These are phyloP conservation scores for Senecio squalidus DNA, from an alignment of 140 eudicot species.

Conservation along the genomic window DNA sequence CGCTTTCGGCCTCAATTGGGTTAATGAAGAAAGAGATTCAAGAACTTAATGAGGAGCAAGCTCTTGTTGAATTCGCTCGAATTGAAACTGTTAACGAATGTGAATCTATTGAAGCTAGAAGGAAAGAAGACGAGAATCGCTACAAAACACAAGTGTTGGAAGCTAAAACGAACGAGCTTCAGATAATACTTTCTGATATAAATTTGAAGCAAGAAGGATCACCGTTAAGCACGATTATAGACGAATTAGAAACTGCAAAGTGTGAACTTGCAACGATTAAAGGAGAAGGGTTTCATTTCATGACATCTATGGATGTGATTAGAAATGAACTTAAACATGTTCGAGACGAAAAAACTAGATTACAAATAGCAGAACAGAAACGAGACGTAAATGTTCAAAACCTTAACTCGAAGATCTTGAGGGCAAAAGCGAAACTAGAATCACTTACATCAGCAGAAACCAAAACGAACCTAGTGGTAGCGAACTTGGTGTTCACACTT, in stretches of 20 bases:
- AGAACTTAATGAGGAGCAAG: constrained; percentile 55
- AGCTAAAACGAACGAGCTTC: constrained; percentile 39
- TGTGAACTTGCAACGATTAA: constrained; percentile 47
- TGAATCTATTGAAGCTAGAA: constrained; percentile 44
- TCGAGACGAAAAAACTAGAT: constrained; percentile 36
- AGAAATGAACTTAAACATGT: constrained; percentile 49
- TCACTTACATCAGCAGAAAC: constrained; percentile 39
- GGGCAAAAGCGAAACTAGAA: constrained; percentile 60
- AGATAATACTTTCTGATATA: constrained; percentile 39
- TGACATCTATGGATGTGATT: constrained; percentile 70
- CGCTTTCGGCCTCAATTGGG: constrained; percentile 32
- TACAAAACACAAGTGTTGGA: constrained; percentile 27
- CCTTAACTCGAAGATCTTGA: constrained; percentile 65
- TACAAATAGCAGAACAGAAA: constrained; percentile 46
- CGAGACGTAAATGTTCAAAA: constrained; percentile 43
- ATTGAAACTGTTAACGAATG: constrained; percentile 74
- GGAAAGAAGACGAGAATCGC: constrained; percentile 32
- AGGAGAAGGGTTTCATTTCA: constrained; percentile 53
- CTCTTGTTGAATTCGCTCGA: constrained; percentile 68
- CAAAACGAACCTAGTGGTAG: constrained; percentile 30
- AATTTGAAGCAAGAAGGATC: constrained; percentile 27
- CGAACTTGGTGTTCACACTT: constrained; percentile 36
- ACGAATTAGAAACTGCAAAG: constrained; percentile 49
- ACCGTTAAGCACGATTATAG: constrained; percentile 22
- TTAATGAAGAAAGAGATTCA: constrained; percentile 56